Evolutionary conservation across 345 rosid genomes (phyloP).

Genomic region (Reutealis trisperma): DNA sequence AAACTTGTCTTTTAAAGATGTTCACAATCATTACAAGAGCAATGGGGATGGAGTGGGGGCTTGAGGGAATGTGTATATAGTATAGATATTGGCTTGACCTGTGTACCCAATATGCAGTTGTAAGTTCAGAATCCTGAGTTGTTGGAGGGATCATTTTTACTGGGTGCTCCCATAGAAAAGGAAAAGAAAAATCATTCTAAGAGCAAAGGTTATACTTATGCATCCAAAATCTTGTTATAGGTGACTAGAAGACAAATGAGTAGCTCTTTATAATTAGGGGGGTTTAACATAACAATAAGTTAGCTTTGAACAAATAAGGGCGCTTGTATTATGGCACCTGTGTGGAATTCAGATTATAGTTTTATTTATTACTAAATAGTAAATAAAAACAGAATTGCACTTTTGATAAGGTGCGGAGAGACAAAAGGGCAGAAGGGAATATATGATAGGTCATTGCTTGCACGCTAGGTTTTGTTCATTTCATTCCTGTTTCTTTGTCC

Average conservation of each 20-base stretch:
- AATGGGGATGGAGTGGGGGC: not conserved
- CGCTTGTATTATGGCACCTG: not conserved
- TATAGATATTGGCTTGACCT: too few species aligned
- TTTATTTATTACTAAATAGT: not conserved
- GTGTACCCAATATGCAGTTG: too few species aligned
- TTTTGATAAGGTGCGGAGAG: conserved; percentile 19
- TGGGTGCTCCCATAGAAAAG: too few species aligned
- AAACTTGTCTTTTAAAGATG: not conserved
- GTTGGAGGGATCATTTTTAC: too few species aligned
- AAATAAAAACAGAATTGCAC: conserved; percentile 17
- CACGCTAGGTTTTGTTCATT: conserved; percentile 44
- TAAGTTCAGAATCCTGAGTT: too few species aligned
- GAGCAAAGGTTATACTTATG: too few species aligned
- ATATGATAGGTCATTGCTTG: conserved; percentile 40
- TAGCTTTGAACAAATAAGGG: not conserved
- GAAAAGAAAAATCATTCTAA: too few species aligned
- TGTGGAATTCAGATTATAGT: not conserved
- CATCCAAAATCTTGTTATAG: too few species aligned
- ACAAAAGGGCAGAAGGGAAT: conserved; percentile 32
- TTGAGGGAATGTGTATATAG: not conserved
- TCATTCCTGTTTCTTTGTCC: conserved; percentile 18
- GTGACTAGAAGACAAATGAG: not conserved
- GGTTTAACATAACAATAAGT: too few species aligned
- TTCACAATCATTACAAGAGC: not conserved
- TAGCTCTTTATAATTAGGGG: not conserved